Evolutionary conservation across 768 basidiomycete species (phyloP), one percentile per base, ranked within the genome.

Genomic region (Suillus decipiens): DNA sequence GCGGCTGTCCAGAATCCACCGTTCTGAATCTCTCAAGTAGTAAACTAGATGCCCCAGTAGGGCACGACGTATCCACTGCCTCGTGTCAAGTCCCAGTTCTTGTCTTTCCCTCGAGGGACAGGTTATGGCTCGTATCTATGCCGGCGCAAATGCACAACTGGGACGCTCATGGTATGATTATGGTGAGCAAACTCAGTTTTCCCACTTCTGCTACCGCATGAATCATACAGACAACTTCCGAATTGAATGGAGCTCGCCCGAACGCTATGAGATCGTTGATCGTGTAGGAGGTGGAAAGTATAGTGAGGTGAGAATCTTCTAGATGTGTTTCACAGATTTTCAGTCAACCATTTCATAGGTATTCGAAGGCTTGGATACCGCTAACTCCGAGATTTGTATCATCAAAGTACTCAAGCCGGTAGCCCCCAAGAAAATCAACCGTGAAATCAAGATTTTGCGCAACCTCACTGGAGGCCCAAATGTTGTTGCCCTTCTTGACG

Each of bases 401-500:
- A 82, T 90, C 77, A 90, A 90, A 72, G 88, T 90, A 5, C 78
- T 90, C 67, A 90, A 90, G 69, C 89, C 89, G 28, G 88, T 90
- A 47, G 87, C 76, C 43, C 62, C 69, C 80, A 74, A 83, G 81
- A 90, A 90, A 79, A 86, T 89, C 72, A 88, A 88, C 76, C 80
- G 89, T 36, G 89, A 90, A 74, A 86, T 90, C 75, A 89, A 90
- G 77, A 86, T 90, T 63, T 75, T 90, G 56, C 83, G 85, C 63
- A 89, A 89, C 72, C 71, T 90, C 33, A 82, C 85, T 9, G 89
- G 89, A 9, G 89, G 87, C 2, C 84, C 87, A n/a, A 90, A 90
- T 76, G 79, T 90, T 61, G 81, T 90, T 65, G 81, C 78, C 5
- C 70, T 90, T 62, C 74, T 88, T 68, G 89, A 90, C 70, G 86